A percentile compares a stretch with the other conserved stretches of the same genome.
Conservation (phyloP, 2,329 filamentous ascomycete species). For the Beauveria australis region DNA sequence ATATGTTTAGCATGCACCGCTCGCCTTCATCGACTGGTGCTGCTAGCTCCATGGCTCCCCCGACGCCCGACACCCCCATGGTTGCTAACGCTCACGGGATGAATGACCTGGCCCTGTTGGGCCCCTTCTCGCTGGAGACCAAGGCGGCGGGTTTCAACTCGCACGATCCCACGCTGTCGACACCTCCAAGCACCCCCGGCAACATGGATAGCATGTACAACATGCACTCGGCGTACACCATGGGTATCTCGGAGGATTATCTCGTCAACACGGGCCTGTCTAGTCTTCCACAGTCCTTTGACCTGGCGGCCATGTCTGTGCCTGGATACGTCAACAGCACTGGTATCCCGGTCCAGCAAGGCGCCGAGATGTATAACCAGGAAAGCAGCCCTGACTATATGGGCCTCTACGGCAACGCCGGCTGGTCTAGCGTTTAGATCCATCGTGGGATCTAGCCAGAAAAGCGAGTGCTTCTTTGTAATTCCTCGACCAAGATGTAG, state of each 20-base stretch:
- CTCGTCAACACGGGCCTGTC: constrained; percentile 39
- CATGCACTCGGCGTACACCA: constrained; percentile 31
- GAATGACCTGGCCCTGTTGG: constrained; percentile 32
- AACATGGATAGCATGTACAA: constrained; percentile 33
- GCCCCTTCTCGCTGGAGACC: constrained; percentile 21
- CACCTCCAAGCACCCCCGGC: constrained; percentile 46
- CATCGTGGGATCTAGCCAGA: background rate
- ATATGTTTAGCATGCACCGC: constrained; percentile 33
- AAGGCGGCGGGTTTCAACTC: constrained; percentile 23
- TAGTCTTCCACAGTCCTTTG: constrained; percentile 38
- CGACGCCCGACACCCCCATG: constrained; percentile 41
- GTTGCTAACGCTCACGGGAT: constrained; percentile 28
- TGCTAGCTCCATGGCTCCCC: constrained; percentile 36
- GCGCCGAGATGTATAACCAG: constrained; percentile 32
- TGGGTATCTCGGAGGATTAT: constrained; percentile 37
- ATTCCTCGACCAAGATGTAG: background rate
- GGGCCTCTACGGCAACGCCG: background rate
- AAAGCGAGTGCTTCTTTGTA: background rate
- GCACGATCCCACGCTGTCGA: constrained; percentile 40
- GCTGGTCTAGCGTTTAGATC: background rate
- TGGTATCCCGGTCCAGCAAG: constrained; percentile 19
- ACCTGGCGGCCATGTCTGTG: constrained; percentile 28
- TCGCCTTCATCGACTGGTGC: constrained; percentile 32
- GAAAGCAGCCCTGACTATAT: background rate
- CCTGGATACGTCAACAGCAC: constrained; percentile 37